Evolutionary conservation across 2,329 filamentous ascomycete genomes (phyloP), one percentile per base, ranked within the genome.

Genomic region (Penicillium sp.): DNA sequence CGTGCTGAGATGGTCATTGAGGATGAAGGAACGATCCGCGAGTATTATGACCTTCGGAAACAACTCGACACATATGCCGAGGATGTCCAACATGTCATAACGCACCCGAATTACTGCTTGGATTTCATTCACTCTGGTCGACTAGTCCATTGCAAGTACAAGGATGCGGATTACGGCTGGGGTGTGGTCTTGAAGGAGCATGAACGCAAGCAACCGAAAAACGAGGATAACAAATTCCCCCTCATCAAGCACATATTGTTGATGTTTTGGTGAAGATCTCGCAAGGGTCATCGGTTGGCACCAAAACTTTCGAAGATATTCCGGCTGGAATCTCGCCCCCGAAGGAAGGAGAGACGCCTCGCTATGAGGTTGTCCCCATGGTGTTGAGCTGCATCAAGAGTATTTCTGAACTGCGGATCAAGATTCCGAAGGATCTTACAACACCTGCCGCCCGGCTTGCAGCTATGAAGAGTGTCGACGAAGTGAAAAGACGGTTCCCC

Each of bases 1-100:
- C 82, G 83, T 53, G 81, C 87, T 43, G 79, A 78, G 38, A 83
- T 92, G 72, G 75, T 80, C 41, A 95, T 99, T 55, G 77, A 87
- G 0, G 90, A 97, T 63, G 93, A 99, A 72, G 77, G 81, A 4
- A 89, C 85, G 0, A 87, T 99, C 68, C 90, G 91, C 67, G 92
- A 97, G 55, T 99, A 99, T 72, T 95, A 95, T 69, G 87, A 90
- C 42, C 76, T 97, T 37, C 82, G 92, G 50, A 85, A 95, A 64
- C 88, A 95, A 60, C 79, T 99, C 28, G 85, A 88, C 53, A 80
- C 78, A 3, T 95, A 93, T 66, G 87, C 86, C 13, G 87, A 88
- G 59, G 91, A 99, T 55, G 95, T 97, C 85, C 83, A 89, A 14
- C 79, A 85, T 41, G 90, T 97, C 34, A 93, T 97, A 57, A 95